Base-by-base conservation (phyloP, 2,329 filamentous ascomycete genomes). In the Stachybotrys chartarum region DNA sequence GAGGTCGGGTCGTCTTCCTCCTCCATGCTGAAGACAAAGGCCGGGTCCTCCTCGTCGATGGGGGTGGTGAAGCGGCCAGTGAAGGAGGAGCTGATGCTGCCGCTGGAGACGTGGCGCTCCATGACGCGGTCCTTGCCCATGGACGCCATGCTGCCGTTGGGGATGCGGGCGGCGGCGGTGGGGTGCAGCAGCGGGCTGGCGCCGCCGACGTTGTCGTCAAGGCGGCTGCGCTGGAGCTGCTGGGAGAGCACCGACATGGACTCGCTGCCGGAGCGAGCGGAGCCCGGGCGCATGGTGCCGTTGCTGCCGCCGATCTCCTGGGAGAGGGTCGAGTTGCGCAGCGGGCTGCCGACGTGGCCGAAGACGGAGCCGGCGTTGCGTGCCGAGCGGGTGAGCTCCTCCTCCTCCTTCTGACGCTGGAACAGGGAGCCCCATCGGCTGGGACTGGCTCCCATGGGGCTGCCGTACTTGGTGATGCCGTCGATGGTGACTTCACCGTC, bases 11-110 rank as follows among this genome's bases (percentile, higher is more conserved):
- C 81, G 24, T 81, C 80, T 30, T 82, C 81, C 55, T 84, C 81
- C 60, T 86, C 83, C 83, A 86, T 86, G 63, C 74, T 81, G 65
- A 86, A 86, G 14, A 86, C 80, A 60, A 86, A 85, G 30, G 82
- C 78, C 5, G 80, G 75, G 55, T 86, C 82, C 61, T 86, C 83
- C 64, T 86, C 83, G 57, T 85, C 83, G 58, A 86, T 86, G 3
- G 83, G 83, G 1, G 82, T 85, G 1, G 83, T 83, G 65, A 84
- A 85, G 16, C 83, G 74, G 18, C 80, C 81, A 45, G 76, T 81
- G 45, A 72, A 71, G 18, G 71, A 77, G 51, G 80, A 82, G 60
- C 78, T 75, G 61, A 83, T 78, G 60, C 82, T 84, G 32, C 78
- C 78, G 55, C 77, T 83, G 61, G 82, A 85, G 42, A 84, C 75